Percentiles rank a stretch among this genome's conserved stretches.
Conservation (phyloP, 805 yeast genomes). For the Candida railenensis region DNA sequence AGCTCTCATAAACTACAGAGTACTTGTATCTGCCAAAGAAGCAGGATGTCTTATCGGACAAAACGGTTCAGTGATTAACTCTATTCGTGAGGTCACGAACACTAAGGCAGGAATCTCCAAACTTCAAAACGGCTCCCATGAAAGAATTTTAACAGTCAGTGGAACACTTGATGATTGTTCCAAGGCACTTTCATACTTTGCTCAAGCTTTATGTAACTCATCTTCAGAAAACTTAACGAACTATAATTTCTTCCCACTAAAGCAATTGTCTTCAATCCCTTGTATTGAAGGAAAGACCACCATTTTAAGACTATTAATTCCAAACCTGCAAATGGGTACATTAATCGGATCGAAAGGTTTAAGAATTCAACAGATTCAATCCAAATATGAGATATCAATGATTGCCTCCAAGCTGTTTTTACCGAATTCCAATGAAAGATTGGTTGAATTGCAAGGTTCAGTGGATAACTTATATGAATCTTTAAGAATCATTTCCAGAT, state of each 20-base stretch:
- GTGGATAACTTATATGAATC: slow-evolving; percentile 61
- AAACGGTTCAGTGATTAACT: slow-evolving; percentile 75
- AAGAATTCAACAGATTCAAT: slow-evolving; percentile 77
- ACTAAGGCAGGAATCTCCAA: slow-evolving; percentile 88
- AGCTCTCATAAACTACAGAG: slow-evolving; percentile 43
- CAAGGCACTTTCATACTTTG: slow-evolving; percentile 66
- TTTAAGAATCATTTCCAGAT: slow-evolving; percentile 59
- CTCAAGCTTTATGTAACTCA: slow-evolving; percentile 58
- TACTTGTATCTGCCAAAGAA: slow-evolving; percentile 78
- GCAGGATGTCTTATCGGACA: slow-evolving; percentile 90
- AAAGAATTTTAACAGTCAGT: slow-evolving; percentile 75
- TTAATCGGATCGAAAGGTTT: slow-evolving; percentile 82
- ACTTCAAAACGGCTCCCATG: slow-evolving; percentile 75
- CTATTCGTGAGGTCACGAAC: slow-evolving; percentile 68
- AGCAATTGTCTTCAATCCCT: slow-evolving; percentile 54
- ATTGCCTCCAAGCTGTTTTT: slow-evolving; percentile 84
- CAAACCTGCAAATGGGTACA: slow-evolving; percentile 86
- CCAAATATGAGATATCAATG: slow-evolving; percentile 66
- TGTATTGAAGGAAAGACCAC: slow-evolving; percentile 50
- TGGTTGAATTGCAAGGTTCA: slow-evolving; percentile 83
- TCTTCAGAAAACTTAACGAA: slow-evolving; percentile 27
- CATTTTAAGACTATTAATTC: slow-evolving; percentile 67
- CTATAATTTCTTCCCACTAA: slow-evolving; percentile 58
- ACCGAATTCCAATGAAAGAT: slow-evolving; percentile 78
- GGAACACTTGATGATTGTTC: slow-evolving; percentile 73